Base-by-base conservation (phyloP, 2,329 filamentous ascomycete species). In the Phyllosticta citrichinensis region DNA sequence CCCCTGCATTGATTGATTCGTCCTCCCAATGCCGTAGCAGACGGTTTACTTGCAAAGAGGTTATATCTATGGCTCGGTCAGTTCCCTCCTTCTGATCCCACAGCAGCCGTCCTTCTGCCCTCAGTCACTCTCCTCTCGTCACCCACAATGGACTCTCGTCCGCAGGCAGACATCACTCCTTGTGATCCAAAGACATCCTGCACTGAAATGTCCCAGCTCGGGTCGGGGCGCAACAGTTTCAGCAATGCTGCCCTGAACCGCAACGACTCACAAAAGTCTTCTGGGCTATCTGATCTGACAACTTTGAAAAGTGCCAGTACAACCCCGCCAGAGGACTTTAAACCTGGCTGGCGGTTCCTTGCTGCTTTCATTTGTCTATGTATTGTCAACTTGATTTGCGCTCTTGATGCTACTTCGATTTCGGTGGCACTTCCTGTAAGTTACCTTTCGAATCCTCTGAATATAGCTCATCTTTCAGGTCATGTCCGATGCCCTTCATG, bases 401-500 rank as follows among this genome's bases (percentile, higher is more conserved):
- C 68, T 6, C 65, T 66, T 62, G 68, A 70, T 65, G 63, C 65
- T 4, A 66, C 66, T 2, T 64, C 63, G 11, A 56, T 69, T 2
- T 57, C 65, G 8, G 64, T 69, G 25, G 65, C 67, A 24, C 58
- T 69, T 25, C 67, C 67, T 3, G 69, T 70, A 64, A 55, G 69
- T 35, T 3, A 12, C 1, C 14, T 76, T 1, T 66, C 75, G 3
- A 70, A 70, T 69, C 2, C 67, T 73, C 3, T 77, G 2, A 73
- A 76, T 22, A 71, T 68, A 6, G 73, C 73, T 50, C 69, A 78
- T 22, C 70, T 73, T 77, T 19, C 53, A 66, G 67, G 59, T 51
- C 5, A 67, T 69, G 5, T 60, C 66, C n/a, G 24, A 56, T 11
- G 61, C 65, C 4, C 65, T 70, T 17, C 51, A 63, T 25, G 66